Base-by-base conservation (phyloP, 1,284 basidiomycete genomes). In the Cystobasidiaceae sp. region DNA sequence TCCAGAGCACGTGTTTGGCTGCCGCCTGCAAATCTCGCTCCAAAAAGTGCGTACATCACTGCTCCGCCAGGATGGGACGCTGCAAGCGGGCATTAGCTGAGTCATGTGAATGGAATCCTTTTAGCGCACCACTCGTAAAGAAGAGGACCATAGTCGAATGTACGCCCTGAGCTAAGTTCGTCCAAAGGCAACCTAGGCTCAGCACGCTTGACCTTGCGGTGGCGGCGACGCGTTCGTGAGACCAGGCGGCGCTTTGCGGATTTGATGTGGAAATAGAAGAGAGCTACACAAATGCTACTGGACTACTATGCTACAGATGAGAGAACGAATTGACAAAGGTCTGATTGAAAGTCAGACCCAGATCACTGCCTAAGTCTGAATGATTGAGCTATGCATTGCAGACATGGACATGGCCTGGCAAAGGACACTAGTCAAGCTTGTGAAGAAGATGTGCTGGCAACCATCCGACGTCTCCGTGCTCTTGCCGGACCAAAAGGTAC, bases 391-490 rank as follows among this genome's bases (percentile, higher is more conserved):
- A 45, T 27, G 25, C 8, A 7, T 27, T 28, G 48, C 25, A 28
- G 33, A 19, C 27, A 37, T 52, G 50, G 23, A 28, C 21, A n/a
- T 11, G 13, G 48, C 19, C n/a, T 43, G 45, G 23, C 13, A 15
- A 13, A n/a, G n/a, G 9, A 11, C 11, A 21, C 49, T 44, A 64
- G 9, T 64, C 61, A 1, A 64, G 52, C 27, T 39, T 46, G 11
- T 54, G 51, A 3, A 64, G 25, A 19, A 64, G 19, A 23, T 50
- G 41, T 7, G 30, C 46, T 4, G 61, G 61, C n/a, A 64, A 21
- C 61, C 61, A 64, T 8, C 61, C 61, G 0, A 64, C 25, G 21
- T 48, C 43, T 7, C 27, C 50, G 5, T 55, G 32, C 30, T 54
- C 48, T 19, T 45, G 51, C 13, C 61, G 51, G 5, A 56, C 61